Conservation (phyloP, 179 eudicot genomes). For the Silene noctiflora region DNA sequence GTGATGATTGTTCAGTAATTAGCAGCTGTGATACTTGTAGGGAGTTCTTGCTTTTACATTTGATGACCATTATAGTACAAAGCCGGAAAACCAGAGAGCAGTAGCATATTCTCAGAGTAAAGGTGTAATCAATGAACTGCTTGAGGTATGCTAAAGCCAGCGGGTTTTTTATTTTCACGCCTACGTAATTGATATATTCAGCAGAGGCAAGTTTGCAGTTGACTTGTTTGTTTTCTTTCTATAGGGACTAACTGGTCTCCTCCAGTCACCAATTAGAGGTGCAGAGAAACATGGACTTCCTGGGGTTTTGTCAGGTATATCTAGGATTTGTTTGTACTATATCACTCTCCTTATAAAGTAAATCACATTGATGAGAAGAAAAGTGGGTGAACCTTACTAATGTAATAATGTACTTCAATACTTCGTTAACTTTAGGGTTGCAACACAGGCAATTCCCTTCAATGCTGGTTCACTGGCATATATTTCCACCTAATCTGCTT, state of each 20-base stretch:
- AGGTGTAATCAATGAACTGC: slow-evolving; percentile 86
- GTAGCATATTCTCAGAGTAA: slow-evolving; percentile 65
- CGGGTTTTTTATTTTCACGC: neutral
- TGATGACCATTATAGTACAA: slow-evolving; percentile 59
- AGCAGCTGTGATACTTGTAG: slow-evolving; percentile 36
- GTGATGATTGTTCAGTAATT: slow-evolving; percentile 1
- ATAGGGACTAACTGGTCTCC: slow-evolving; percentile 94
- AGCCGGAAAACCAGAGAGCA: slow-evolving; percentile 58
- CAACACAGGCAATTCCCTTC: neutral
- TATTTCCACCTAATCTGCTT: neutral
- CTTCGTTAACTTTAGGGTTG: neutral
- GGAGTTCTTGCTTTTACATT: slow-evolving; percentile 91
- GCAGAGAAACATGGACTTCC: slow-evolving; percentile 95
- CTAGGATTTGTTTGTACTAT: neutral
- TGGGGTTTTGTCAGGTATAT: slow-evolving; percentile 81
- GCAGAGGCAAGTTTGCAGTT: neutral
- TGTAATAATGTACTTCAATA: neutral
- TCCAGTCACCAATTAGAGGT: slow-evolving; percentile 90
- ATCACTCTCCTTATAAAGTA: neutral
- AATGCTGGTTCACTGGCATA: neutral
- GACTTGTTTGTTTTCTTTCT: slow-evolving; percentile 11
- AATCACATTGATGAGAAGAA: neutral
- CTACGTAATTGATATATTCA: neutral
- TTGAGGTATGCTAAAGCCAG: slow-evolving; percentile 54
- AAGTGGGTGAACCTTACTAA: neutral